Base-by-base conservation (phyloP, 108 stramenopile genomes). In the Fragilaria crotonensis region DNA sequence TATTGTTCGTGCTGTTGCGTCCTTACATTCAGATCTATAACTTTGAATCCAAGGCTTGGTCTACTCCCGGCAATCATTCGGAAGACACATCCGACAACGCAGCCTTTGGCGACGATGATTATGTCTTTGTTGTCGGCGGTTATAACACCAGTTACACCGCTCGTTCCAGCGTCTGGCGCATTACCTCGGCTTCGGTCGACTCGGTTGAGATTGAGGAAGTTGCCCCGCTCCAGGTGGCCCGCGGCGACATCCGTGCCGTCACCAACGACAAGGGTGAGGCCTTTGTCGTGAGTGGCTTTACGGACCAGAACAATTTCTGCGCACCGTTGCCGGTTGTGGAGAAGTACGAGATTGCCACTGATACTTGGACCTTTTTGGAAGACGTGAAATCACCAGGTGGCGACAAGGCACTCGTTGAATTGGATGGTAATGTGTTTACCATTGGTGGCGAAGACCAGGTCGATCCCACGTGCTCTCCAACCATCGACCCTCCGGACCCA, bases 401-500 rank as follows among this genome's bases (percentile, higher is more conserved):
- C 1, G 87, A 88, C 30, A 73, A 75, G 55, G 81, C 66, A 14
- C 60, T 84, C 28, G 79, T 79, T 3, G 71, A 49, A 21, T 33
- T 80, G n/a, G 25, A 72, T 33, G 81, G 67, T 26, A 66, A 68
- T 25, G 20, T 88, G 7, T 83, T 67, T 67, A 79, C 87, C 30
- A 58, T 88, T 25, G 87, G 87, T 19, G 87, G 87, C 1, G 87
- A 88, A 54, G 66, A 63, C 36, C 62, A 69, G 45, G 50, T 78
- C 14, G 68, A 79, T 33, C 55, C 48, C 9, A 19, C 52, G 3
- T 77, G 76, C 33, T n/a, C n/a, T n/a, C n/a, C n/a, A n/a, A n/a
- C n/a, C n/a, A n/a, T n/a, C n/a, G 57, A 67, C 2, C 33, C 59
- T 27, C 21, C 68, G 18, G 62, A 30, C 2, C 27, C 49, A 1